Conservation (phyloP, 2,329 filamentous ascomycete species). For the Ambrosiella xylebori region DNA sequence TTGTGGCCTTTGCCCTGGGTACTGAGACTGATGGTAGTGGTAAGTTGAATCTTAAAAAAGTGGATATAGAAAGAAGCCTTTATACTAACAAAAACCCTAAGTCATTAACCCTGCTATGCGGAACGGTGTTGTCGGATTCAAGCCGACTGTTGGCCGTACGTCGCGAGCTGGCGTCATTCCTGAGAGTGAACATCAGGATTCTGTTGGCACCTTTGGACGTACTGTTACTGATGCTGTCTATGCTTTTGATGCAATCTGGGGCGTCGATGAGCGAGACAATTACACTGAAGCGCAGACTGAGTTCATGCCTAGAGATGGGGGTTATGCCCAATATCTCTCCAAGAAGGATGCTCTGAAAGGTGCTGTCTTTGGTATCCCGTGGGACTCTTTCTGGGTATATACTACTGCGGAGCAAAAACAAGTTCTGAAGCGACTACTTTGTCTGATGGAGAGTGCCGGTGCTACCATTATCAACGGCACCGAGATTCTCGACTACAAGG, state of each 20-base stretch:
- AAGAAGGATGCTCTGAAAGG: conserved; percentile 36
- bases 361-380: conserved; percentile 53
- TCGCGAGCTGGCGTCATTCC: conserved; percentile 48
- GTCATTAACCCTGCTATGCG: conserved; percentile 56
- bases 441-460: conserved; percentile 39
- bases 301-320: conserved; percentile 33
- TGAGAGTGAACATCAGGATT: conserved; percentile 50
- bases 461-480: conserved; percentile 53
- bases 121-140: conserved; percentile 54
- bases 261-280: conserved; percentile 44
- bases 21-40: conserved; percentile 57
- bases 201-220: conserved; percentile 48
- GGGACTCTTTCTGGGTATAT: conserved; percentile 52
- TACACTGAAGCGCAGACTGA: conserved; percentile 43
- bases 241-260: conserved; percentile 50
- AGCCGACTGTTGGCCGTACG: conserved; percentile 58
- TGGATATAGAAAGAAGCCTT: not conserved
- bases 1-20: conserved; percentile 46
- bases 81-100: conserved; percentile 11
- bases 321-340: conserved; percentile 38
- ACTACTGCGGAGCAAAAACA: conserved; percentile 37
- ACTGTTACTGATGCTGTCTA: conserved; percentile 53
- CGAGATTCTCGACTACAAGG: conserved; percentile 46
- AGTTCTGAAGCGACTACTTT: conserved; percentile 26
- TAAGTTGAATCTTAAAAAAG: conserved; percentile 17